Evolutionary conservation across 2,329 filamentous ascomycete genomes (phyloP).

Genomic region (Microsporum ferrugineum): DNA sequence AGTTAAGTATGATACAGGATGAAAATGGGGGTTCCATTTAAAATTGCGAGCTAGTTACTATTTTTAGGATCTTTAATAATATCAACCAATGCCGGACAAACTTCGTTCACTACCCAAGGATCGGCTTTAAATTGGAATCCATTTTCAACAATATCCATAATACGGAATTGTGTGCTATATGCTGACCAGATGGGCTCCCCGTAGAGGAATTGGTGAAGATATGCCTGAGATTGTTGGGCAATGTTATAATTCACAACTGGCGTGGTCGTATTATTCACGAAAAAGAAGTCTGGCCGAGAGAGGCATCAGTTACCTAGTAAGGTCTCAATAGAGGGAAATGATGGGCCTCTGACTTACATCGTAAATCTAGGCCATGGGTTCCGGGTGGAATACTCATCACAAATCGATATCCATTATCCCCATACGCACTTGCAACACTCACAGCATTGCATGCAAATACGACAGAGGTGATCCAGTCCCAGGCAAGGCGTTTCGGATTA

Average conservation of each 20-base stretch:
- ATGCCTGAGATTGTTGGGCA: not conserved
- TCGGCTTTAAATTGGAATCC: not conserved
- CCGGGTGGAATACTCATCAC: not conserved
- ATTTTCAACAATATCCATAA: not conserved
- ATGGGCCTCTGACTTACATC: not conserved
- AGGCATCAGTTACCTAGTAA: not conserved
- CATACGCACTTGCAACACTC: constrained; percentile 1
- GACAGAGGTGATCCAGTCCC: constrained; percentile 10
- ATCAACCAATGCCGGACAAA: not conserved
- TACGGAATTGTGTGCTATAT: not conserved
- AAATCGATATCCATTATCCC: not conserved
- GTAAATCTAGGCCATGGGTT: not conserved
- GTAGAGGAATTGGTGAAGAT: not conserved
- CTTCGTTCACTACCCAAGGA: not conserved
- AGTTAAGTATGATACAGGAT: no score
- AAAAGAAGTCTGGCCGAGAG: not conserved
- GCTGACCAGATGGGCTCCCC: not conserved
- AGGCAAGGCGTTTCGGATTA: constrained; percentile 8
- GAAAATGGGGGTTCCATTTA: no score
- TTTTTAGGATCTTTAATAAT: not conserved
- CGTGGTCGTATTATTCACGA: not conserved
- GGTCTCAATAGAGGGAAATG: not conserved
- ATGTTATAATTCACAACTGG: not conserved
- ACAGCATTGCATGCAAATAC: constrained; percentile 6
- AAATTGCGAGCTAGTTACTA: not conserved